Conservation (phyloP, 441 rosid genomes). For the Capsella rubella region DNA sequence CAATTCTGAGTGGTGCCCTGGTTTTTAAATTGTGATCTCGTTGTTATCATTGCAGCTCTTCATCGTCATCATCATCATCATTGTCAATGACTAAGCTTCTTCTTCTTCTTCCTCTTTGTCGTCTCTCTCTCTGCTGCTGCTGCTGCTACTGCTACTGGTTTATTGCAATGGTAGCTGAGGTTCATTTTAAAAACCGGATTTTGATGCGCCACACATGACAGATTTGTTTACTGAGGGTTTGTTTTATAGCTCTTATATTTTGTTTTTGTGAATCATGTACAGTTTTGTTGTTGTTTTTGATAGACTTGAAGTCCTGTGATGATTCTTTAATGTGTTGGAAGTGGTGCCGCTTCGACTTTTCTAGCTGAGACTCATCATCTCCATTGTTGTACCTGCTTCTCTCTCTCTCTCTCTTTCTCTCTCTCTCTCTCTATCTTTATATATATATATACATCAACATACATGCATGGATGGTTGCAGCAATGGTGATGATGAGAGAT, state of each 20-base stretch:
- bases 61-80: constrained; percentile 14
- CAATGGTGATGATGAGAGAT: not conserved
- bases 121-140: not conserved
- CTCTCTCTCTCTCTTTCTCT: constrained; percentile 24
- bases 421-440: not conserved
- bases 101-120: constrained; percentile 15
- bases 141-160: not conserved
- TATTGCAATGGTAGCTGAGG: constrained; percentile 15
- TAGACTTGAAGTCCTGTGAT: constrained; percentile 44
- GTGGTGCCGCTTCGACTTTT: constrained; percentile 42
- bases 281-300: not conserved
- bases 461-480: constrained; percentile 2
- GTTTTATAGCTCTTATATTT: not conserved
- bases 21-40: not conserved
- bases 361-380: constrained; percentile 29
- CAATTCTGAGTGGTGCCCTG: constrained; percentile 41
- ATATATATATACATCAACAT: not conserved
- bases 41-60: constrained; percentile 24
- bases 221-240: constrained; percentile 19
- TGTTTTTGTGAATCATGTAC: not conserved
- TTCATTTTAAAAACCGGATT: constrained; percentile 2
- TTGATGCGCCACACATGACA: constrained; percentile 31
- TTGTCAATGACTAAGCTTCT: not conserved
- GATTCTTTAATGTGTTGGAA: constrained; percentile 29
- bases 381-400: not conserved